Evolutionary conservation across 2,329 filamentous ascomycete genomes (phyloP).

Genomic region (Aschersonia sp.): DNA sequence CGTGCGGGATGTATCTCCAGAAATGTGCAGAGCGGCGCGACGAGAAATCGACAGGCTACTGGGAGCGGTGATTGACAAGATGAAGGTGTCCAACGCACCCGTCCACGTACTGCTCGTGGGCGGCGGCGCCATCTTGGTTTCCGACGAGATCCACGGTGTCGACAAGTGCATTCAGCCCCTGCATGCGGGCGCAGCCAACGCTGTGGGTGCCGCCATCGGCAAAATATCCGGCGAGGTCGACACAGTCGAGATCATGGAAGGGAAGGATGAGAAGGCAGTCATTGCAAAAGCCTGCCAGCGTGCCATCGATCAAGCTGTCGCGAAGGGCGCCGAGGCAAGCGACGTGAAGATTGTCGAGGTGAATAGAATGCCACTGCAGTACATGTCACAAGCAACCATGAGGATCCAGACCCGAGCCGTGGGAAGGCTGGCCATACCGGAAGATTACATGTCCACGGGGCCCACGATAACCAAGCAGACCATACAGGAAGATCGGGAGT

Average conservation of each 20-base stretch:
- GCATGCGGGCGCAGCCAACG: conserved; percentile 42
- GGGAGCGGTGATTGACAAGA: conserved; percentile 36
- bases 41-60: conserved; percentile 29
- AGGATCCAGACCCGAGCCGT: conserved; percentile 20
- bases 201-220: conserved; percentile 44
- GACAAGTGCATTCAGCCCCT: conserved; percentile 34
- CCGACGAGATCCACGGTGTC: conserved; percentile 32
- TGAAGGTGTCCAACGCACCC: conserved; percentile 39
- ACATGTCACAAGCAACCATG: conserved; percentile 19
- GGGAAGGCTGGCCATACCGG: conserved; percentile 15
- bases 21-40: conserved; percentile 9
- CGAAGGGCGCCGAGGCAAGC: conserved; percentile 14
- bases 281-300: conserved; percentile 23
- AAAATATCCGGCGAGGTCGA: conserved; percentile 39
- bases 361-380: conserved; percentile 25
- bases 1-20: conserved; percentile 11
- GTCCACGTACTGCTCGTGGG: conserved; percentile 41
- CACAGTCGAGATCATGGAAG: conserved; percentile 30
- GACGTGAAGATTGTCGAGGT: conserved; percentile 29
- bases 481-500: conserved; percentile 5
- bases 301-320: conserved; percentile 15
- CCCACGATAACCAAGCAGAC: neutral
- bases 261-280: conserved; percentile 19
- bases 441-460: conserved; percentile 7
- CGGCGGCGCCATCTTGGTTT: conserved; percentile 38